Evolutionary conservation across 768 basidiomycete species (phyloP).

Genomic region (Serendipita sp.): DNA sequence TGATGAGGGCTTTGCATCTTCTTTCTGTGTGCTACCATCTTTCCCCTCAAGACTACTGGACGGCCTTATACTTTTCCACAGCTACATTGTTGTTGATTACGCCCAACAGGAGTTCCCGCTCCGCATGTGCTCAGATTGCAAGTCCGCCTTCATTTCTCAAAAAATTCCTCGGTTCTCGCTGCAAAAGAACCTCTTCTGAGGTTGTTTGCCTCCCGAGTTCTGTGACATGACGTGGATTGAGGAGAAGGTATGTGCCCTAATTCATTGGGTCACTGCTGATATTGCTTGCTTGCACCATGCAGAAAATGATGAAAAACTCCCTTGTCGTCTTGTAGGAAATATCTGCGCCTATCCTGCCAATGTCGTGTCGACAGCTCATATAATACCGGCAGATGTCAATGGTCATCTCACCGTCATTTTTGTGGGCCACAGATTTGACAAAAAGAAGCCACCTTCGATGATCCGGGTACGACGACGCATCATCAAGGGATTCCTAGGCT

Average conservation of each 20-base stretch:
- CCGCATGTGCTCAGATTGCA: background rate
- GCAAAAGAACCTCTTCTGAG: slow-evolving; percentile 15
- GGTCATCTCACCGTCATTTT: slow-evolving; percentile 18
- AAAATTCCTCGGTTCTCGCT: slow-evolving; percentile 13
- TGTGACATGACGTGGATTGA: slow-evolving; percentile 11
- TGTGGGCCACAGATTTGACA: slow-evolving; percentile 18
- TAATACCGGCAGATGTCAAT: slow-evolving; percentile 16
- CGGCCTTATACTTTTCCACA: background rate
- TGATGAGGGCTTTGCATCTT: background rate
- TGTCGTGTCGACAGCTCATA: slow-evolving; percentile 17
- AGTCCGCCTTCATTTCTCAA: background rate
- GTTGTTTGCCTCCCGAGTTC: slow-evolving; percentile 14
- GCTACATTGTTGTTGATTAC: background rate
- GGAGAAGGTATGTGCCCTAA: slow-evolving; percentile 13
- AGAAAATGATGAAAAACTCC: slow-evolving; percentile 12
- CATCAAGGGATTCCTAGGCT: no score
- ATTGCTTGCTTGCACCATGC: slow-evolving; percentile 17
- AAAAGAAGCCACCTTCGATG: no score
- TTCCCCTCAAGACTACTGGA: background rate
- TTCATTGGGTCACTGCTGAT: slow-evolving; percentile 17
- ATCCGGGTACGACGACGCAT: no score
- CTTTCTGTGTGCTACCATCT: background rate
- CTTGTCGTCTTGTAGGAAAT: slow-evolving; percentile 19
- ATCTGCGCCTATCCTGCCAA: slow-evolving; percentile 23
- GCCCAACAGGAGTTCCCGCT: background rate